Evolutionary conservation across 768 basidiomycete genomes (phyloP).

Genomic region (Hydnum rufescens): DNA sequence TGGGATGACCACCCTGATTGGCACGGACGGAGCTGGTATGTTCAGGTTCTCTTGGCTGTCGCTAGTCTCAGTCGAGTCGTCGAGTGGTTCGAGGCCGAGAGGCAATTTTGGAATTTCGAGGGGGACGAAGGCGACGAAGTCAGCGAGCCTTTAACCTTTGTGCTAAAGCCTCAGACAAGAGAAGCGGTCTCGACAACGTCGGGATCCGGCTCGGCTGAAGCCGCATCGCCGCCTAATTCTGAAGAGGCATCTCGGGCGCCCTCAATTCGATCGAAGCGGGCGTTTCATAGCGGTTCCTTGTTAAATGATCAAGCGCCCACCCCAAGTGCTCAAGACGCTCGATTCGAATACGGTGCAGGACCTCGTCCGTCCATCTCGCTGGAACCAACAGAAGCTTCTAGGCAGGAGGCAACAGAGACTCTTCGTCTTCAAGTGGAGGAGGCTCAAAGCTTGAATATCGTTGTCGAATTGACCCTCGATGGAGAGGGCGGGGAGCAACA

Average conservation of each 20-base stretch:
- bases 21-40: constrained; percentile 96
- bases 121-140: constrained; percentile 59
- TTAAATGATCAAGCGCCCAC: background rate
- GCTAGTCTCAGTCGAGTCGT: constrained; percentile 91
- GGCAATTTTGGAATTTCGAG: constrained; percentile 98
- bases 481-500: constrained; percentile 46
- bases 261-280: background rate
- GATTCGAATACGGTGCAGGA: background rate
- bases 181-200: background rate
- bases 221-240: background rate
- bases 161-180: constrained; percentile 68
- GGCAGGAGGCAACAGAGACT: constrained; percentile 68
- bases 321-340: background rate
- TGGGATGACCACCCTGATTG: constrained; percentile 99
- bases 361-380: too few species aligned
- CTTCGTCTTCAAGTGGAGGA: constrained; percentile 80
- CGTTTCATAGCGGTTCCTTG: background rate
- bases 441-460: constrained; percentile 88
- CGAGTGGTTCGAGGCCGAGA: constrained; percentile 99
- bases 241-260: too few species aligned
- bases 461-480: constrained; percentile 84
- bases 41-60: constrained; percentile 85
- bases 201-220: background rate
- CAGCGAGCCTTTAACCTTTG: constrained; percentile 81
- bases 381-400: background rate